phyloP scores from a whole-genome alignment of 2,329 filamentous ascomycete species.

The Dryadomyces quercus-mongolicae region DNA sequence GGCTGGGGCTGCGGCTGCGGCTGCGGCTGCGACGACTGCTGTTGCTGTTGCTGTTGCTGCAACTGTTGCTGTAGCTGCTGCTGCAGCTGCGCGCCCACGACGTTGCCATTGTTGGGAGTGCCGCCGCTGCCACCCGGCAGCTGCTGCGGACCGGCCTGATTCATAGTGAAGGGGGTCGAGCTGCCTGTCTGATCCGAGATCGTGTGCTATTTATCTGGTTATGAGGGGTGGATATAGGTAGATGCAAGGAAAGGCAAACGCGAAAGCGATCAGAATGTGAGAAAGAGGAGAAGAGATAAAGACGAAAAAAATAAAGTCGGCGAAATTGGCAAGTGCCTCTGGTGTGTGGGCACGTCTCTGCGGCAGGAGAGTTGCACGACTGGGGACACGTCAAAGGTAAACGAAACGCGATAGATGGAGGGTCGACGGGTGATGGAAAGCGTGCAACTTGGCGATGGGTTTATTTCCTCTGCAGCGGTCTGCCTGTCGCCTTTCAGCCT shows the following conservation, averaged over 20 bases:
- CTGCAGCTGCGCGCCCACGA: neutral
- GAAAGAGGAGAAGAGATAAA: too few relatives aligned
- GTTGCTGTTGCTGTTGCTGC: conserved; percentile 7
- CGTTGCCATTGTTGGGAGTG: neutral
- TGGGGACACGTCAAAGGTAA: too few relatives aligned
- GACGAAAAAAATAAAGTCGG: too few relatives aligned
- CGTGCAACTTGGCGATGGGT: neutral
- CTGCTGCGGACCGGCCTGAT: conserved; percentile 7
- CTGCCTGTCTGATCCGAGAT: neutral
- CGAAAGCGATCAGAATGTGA: neutral
- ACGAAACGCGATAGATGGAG: neutral
- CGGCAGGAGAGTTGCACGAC: too few relatives aligned
- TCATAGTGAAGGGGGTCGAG: conserved; percentile 2
- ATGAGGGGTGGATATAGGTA: too few relatives aligned
- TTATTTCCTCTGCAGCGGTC: neutral
- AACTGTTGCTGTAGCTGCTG: neutral
- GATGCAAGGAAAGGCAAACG: too few relatives aligned
- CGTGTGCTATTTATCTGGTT: neutral
- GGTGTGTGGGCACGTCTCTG: too few relatives aligned
- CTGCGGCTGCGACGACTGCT: neutral
- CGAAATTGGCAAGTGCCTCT: too few relatives aligned
- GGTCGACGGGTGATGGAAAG: neutral
- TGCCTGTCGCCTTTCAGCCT: neutral
- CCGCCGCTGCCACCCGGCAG: conserved; percentile 3
- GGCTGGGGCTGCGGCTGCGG: neutral